Percentiles rank a stretch among this genome's conserved stretches.
These are phyloP conservation scores for Dalechampia spathulata DNA, from an alignment of 441 rosid genomes.

Conservation along the genomic window DNA sequence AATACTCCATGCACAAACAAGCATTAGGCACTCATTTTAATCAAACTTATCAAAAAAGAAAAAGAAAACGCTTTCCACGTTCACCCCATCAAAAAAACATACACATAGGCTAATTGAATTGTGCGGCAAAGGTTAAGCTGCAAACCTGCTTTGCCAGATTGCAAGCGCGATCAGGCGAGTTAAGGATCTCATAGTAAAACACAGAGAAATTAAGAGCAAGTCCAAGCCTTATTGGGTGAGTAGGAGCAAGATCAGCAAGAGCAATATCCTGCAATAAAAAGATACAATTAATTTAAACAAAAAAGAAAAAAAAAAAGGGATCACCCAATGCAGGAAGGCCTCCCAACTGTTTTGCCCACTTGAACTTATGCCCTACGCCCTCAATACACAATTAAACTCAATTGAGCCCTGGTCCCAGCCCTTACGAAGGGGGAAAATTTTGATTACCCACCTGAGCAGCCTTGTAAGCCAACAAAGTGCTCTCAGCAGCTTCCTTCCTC, in stretches of 20 bases:
- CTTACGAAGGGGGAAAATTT: too few relatives aligned
- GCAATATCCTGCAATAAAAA: constrained; percentile 69
- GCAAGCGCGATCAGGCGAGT: constrained; percentile 98
- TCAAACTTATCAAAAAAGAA: too few relatives aligned
- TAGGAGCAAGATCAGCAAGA: constrained; percentile 77
- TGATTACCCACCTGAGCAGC: constrained; percentile 67
- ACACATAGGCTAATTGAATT: background rate
- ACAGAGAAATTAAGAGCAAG: constrained; percentile 98
- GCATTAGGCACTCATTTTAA: too few relatives aligned
- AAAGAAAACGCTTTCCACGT: background rate
- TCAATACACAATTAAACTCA: too few relatives aligned
- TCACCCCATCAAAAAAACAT: background rate
- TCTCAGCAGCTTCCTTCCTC: constrained; percentile 98
- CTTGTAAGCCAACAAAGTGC: constrained; percentile 86
- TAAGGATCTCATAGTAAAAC: constrained; percentile 95
- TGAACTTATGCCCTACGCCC: too few relatives aligned
- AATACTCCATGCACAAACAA: too few relatives aligned
- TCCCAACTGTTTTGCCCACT: too few relatives aligned
- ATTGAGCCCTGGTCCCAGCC: too few relatives aligned
- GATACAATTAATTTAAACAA: background rate
- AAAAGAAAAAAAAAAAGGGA: constrained; percentile 2
- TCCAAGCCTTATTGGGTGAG: constrained; percentile 94
- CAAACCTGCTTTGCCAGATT: constrained; percentile 83
- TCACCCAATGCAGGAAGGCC: background rate
- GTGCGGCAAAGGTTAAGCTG: background rate